Evolutionary conservation across 768 basidiomycete genomes (phyloP).

Genomic region (Gloeostereum incarnatum): DNA sequence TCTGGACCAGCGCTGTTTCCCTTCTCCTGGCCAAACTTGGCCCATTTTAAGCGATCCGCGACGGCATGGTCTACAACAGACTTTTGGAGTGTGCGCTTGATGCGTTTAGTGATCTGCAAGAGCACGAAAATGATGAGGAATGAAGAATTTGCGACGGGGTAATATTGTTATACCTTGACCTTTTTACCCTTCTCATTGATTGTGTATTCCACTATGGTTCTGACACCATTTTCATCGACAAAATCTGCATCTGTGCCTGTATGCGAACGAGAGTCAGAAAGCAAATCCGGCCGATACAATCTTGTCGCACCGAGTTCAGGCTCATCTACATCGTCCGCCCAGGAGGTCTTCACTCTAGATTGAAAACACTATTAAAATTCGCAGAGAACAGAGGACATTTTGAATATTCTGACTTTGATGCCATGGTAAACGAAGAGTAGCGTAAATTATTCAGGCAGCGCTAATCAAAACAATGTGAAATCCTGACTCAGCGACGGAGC

Average conservation of each 20-base stretch:
- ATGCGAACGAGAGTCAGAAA: not conserved
- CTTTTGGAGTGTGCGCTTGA: slow-evolving; percentile 81
- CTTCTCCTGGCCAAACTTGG: slow-evolving; percentile 89
- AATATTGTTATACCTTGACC: slow-evolving; percentile 62
- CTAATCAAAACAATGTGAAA: no score
- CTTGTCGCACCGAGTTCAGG: no score
- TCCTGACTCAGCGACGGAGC: no score
- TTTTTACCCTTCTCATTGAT: slow-evolving; percentile 92
- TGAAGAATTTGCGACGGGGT: not conserved
- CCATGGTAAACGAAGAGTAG: no score
- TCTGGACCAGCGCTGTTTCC: slow-evolving; percentile 86
- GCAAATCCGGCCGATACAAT: no score
- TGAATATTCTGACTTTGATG: no score
- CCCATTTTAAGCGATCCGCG: slow-evolving; percentile 89
- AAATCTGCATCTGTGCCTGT: slow-evolving; percentile 35
- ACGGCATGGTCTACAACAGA: slow-evolving; percentile 90
- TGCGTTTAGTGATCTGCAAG: slow-evolving; percentile 72
- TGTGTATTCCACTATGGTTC: slow-evolving; percentile 74
- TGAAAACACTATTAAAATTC: no score
- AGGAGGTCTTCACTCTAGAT: slow-evolving; percentile 62
- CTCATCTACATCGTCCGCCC: slow-evolving; percentile 86
- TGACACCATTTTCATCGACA: slow-evolving; percentile 79
- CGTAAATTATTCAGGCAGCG: no score
- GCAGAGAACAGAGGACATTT: no score
- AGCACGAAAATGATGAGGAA: slow-evolving; percentile 3